Evolutionary conservation across 2,329 filamentous ascomycete genomes (phyloP).

Genomic region (Curvularia lunata): DNA sequence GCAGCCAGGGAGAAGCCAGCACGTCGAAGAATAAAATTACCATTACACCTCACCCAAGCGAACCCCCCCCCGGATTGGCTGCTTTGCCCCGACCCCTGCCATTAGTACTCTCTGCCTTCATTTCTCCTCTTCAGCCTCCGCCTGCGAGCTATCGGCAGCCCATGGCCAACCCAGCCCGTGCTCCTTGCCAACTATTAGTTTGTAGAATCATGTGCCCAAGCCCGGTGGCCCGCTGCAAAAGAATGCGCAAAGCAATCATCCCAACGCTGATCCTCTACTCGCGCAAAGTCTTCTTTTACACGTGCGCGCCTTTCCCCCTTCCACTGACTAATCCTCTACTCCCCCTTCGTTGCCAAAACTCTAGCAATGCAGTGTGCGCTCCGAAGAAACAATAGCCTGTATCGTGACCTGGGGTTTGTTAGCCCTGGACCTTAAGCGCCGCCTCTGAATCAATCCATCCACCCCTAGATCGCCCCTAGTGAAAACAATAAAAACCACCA

Average conservation of each 20-base stretch:
- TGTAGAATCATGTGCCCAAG: background rate
- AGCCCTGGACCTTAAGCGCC: background rate
- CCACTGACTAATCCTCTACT: background rate
- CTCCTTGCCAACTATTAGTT: slow-evolving; percentile 1
- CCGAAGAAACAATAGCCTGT: background rate
- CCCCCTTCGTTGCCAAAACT: background rate
- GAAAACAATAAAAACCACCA: background rate
- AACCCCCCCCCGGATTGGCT: slow-evolving; percentile 29
- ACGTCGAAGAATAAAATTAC: slow-evolving; percentile 30
- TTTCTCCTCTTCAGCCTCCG: slow-evolving; percentile 19
- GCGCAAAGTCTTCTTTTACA: background rate
- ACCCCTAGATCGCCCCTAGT: background rate
- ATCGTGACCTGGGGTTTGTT: background rate
- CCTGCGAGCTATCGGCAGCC: slow-evolving; percentile 16
- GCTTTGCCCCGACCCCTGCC: slow-evolving; percentile 16
- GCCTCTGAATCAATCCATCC: background rate
- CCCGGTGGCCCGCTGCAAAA: background rate
- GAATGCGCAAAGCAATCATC: background rate
- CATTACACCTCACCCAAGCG: slow-evolving; percentile 29
- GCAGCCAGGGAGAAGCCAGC: slow-evolving; percentile 5
- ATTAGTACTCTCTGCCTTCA: slow-evolving; percentile 17
- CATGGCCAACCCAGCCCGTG: slow-evolving; percentile 10
- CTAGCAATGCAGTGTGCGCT: background rate
- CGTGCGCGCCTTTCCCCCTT: background rate
- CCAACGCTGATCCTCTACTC: background rate